phyloP scores from a whole-genome alignment of 257 asterid genomes.

The Solanum sejunctum region DNA sequence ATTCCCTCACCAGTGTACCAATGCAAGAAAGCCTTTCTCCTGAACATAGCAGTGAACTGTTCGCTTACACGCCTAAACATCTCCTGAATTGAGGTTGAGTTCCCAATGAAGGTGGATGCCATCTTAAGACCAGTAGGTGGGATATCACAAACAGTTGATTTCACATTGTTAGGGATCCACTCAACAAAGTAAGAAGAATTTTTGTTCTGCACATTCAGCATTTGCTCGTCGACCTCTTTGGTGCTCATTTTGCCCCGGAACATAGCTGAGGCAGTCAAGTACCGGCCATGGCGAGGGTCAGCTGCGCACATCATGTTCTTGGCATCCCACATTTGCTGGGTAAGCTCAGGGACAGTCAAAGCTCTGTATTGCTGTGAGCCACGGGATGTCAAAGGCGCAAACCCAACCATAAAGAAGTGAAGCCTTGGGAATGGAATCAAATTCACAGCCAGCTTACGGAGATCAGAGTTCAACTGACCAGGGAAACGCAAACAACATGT shows the following conservation, averaged over 20 bases:
- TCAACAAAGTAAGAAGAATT: background rate
- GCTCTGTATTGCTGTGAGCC: background rate
- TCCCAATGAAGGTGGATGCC: background rate
- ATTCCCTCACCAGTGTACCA: conserved; percentile 1
- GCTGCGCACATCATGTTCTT: conserved; percentile 1
- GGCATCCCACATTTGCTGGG: background rate
- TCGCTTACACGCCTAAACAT: background rate
- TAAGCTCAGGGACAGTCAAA: background rate
- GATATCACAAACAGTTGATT: background rate
- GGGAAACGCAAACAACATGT: background rate
- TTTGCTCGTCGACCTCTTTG: background rate
- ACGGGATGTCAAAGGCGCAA: background rate
- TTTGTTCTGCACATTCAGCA: conserved; percentile 1
- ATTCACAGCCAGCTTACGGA: background rate
- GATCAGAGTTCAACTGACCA: background rate
- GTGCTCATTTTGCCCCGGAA: background rate
- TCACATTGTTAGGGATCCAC: conserved; percentile 1
- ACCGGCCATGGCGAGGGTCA: background rate
- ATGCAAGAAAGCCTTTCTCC: conserved; percentile 4
- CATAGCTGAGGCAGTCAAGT: conserved; percentile 1
- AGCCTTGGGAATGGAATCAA: background rate
- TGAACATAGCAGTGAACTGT: background rate
- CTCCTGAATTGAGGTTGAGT: background rate
- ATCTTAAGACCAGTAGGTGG: background rate
- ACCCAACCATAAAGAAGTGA: background rate